A percentile compares a stretch with the other conserved stretches of the same genome.
Evolutionary conservation across 148 eudicot genomes (phyloP).

Genomic region (Arctostaphylos glauca): DNA sequence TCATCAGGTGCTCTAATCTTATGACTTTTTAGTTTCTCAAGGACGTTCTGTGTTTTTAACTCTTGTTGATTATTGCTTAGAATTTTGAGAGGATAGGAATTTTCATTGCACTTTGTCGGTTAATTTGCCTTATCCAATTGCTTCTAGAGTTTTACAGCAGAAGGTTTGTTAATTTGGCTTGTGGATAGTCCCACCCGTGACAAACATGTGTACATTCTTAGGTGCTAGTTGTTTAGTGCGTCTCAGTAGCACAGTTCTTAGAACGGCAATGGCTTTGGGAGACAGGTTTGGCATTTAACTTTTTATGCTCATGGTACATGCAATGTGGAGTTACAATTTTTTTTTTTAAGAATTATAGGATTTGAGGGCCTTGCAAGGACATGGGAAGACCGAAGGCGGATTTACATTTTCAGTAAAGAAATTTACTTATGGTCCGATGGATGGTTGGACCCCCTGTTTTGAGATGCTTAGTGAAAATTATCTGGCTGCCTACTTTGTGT

Average conservation of each 20-base stretch:
- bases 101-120: background rate
- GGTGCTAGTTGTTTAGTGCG: background rate
- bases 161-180: background rate
- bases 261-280: background rate
- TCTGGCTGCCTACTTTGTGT: background rate
- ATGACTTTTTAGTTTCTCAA: background rate
- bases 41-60: background rate
- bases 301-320: background rate
- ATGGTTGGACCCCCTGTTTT: background rate
- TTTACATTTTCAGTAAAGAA: background rate
- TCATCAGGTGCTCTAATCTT: background rate
- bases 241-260: background rate
- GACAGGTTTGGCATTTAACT: background rate
- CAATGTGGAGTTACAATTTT: background rate
- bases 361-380: background rate
- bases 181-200: background rate
- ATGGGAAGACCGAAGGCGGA: background rate
- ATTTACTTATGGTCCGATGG: background rate
- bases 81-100: background rate
- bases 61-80: background rate
- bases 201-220: background rate
- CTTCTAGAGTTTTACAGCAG: background rate
- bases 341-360: background rate
- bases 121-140: background rate
- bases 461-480: background rate